Base-by-base conservation (phyloP, 805 yeast species). In the Saturnispora serradocipensis region DNA sequence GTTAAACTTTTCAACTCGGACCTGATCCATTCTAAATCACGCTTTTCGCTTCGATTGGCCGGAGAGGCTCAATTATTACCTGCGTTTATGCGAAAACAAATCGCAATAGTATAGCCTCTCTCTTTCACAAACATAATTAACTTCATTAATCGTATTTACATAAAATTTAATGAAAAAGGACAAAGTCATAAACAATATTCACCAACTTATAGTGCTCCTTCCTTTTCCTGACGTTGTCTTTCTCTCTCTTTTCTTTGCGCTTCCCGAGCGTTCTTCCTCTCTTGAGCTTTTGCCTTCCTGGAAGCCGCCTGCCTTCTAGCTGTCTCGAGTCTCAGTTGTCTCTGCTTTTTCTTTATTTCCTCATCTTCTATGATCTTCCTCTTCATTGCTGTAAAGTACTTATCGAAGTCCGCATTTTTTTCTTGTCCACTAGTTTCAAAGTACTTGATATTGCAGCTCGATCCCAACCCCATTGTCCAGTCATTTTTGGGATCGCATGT, bases 401-500 rank as follows among this genome's bases (percentile, higher is more conserved):
- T 60, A 11, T 53, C 54, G 34, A 49, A 58, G 42, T 66, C 68
- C 3, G 46, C 56, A 54, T 59, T 48, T 35, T 54, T 56, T 7
- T 57, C 58, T 46, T 55, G 54, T 13, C 49, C 47, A 10, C 64
- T 43, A 28, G 58, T 57, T 3, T 63, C 61, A n/a, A 64, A 30
- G 35, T 57, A 67, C 44, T 54, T 53, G 34, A 53, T 45, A 45
- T 63, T 67, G 53, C 70, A 67, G 20, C 63, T 56, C 27, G 62
- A 58, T 4, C 45, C 58, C 3, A 63, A 56, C 2, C 51, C 49
- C 80, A 86, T 82, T 13, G 88, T 77, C 72, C 85, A 85, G 67
- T 86, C 93, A 2, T 76, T 75, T 15, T 68, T 64, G 46, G 86
- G 86, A 60, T 84, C 74, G 69, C 97, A 88, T 32, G 76, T 73